Conservation (phyloP, 345 rosid genomes). For the Melastoma malabathricum region DNA sequence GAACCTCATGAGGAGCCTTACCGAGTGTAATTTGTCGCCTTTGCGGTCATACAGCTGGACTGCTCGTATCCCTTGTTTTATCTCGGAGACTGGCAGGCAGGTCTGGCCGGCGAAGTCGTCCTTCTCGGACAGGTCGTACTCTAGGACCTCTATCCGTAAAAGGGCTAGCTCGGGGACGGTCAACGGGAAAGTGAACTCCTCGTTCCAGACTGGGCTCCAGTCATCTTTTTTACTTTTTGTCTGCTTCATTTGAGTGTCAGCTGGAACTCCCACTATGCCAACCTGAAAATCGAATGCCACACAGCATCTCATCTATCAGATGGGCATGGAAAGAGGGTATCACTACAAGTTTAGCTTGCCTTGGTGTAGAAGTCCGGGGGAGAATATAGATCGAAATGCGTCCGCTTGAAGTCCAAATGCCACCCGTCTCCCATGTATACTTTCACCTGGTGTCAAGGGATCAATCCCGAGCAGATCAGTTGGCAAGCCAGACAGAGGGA, state of each 20-base stretch:
- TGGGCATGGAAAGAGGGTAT: not conserved
- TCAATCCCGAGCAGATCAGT: constrained; percentile 2
- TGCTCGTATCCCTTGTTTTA: constrained; percentile 40
- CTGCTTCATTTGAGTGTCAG: constrained; percentile 14
- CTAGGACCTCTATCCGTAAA: constrained; percentile 30
- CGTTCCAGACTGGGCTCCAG: constrained; percentile 36
- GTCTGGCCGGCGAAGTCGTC: constrained; percentile 46
- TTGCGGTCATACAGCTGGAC: constrained; percentile 28
- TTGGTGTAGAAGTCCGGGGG: constrained; percentile 73
- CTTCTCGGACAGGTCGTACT: constrained; percentile 33
- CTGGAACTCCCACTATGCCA: constrained; percentile 37
- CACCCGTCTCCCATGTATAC: constrained; percentile 77
- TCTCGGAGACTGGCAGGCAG: constrained; percentile 43
- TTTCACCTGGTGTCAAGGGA: constrained; percentile 28
- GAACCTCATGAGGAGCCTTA: constrained; percentile 43
- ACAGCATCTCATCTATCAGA: too few species aligned
- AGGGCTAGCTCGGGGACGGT: constrained; percentile 35
- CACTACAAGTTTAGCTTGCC: constrained; percentile 19
- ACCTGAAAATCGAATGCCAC: constrained; percentile 17
- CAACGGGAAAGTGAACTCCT: constrained; percentile 33
- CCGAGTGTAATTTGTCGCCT: constrained; percentile 24
- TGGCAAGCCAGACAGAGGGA: not conserved
- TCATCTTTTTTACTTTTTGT: constrained; percentile 22
- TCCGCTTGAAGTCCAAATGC: constrained; percentile 52
- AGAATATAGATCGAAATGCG: constrained; percentile 61